Evolutionary conservation across 2,329 filamentous ascomycete genomes (phyloP), one percentile per base, ranked within the genome.

Genomic region (Monilinia laxa): DNA sequence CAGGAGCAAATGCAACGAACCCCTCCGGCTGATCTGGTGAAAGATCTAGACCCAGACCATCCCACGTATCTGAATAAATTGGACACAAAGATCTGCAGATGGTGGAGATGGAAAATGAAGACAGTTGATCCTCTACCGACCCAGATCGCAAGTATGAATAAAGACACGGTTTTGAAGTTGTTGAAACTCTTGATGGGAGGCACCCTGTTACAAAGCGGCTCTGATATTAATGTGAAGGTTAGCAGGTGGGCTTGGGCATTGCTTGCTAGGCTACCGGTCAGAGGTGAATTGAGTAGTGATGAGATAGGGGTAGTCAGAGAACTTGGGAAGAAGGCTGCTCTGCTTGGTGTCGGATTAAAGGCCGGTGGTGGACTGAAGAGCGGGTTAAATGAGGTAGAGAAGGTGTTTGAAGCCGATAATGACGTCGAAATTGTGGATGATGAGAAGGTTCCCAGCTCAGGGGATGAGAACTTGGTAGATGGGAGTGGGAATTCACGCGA

Each of bases 241-340:
- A 93, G 92, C 68, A 84, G 87, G 20, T 98, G 94, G 94, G 81
- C 91, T 4, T 97, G 93, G 93, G 88, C 90, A 0, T 78, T 97
- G 67, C 81, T 97, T 55, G 92, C 90, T 3, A 85, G 87, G 67
- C 83, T 94, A 67, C 88, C 90, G 0, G 90, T 91, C 47, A 80
- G 86, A 12, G 92, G 92, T 1, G 87, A 91, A 76, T 80, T 97
- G 76, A 86, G 87, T 68, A 90, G 91, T 70, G 85, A 87, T 54
- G 90, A 95, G 74, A 85, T 96, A 42, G 89, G 87, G 6, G 86
- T 87, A 73, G 81, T 97, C 38, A 84, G 94, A 62, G 91, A 95
- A 67, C 77, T 98, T 45, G 93, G 90, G 0, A 92, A 92, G 77
- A 85, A 88, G 70, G 92, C 92, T 0, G 86, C 89, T 75, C 87